Evolutionary conservation across 768 basidiomycete species (phyloP).

Genomic region (Kwoniella dejecticola): DNA sequence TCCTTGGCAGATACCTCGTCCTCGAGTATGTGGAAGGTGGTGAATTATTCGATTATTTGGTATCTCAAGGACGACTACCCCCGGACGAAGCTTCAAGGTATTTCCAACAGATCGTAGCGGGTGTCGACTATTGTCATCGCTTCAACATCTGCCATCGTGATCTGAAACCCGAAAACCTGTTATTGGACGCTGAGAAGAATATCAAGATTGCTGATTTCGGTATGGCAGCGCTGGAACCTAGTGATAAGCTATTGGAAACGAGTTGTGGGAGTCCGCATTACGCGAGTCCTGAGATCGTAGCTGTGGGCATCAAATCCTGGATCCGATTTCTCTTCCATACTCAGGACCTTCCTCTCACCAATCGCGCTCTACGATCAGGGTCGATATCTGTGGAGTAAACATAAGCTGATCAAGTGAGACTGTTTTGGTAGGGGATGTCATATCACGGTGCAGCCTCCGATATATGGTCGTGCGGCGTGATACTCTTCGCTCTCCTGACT

Average conservation of each 20-base stretch:
- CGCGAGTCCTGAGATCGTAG: slow-evolving; percentile 93
- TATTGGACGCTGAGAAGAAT: slow-evolving; percentile 69
- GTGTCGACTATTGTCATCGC: slow-evolving; percentile 92
- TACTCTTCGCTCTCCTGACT: slow-evolving; percentile 84
- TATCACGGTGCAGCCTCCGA: slow-evolving; percentile 89
- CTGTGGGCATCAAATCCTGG: slow-evolving; percentile 57
- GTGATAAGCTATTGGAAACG: slow-evolving; percentile 81
- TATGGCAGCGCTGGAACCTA: slow-evolving; percentile 93
- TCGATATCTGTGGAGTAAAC: not conserved
- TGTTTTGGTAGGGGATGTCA: slow-evolving; percentile 66
- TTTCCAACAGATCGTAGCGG: slow-evolving; percentile 94
- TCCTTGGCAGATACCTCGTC: slow-evolving; percentile 67
- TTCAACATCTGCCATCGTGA: slow-evolving; percentile 98
- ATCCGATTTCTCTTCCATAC: not conserved
- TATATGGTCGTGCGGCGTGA: slow-evolving; percentile 96
- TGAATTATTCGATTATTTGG: slow-evolving; percentile 94
- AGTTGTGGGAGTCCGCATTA: slow-evolving; percentile 97
- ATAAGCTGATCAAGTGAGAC: too few species aligned
- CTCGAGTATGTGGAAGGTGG: slow-evolving; percentile 95
- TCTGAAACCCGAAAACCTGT: slow-evolving; percentile 95
- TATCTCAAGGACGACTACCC: slow-evolving; percentile 78
- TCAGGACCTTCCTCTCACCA: not conserved
- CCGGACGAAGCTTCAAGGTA: slow-evolving; percentile 81
- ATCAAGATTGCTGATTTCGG: slow-evolving; percentile 99
- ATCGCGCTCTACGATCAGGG: not conserved